Evolutionary conservation across 2,329 filamentous ascomycete genomes (phyloP).

Genomic region (Triangularia setosa): DNA sequence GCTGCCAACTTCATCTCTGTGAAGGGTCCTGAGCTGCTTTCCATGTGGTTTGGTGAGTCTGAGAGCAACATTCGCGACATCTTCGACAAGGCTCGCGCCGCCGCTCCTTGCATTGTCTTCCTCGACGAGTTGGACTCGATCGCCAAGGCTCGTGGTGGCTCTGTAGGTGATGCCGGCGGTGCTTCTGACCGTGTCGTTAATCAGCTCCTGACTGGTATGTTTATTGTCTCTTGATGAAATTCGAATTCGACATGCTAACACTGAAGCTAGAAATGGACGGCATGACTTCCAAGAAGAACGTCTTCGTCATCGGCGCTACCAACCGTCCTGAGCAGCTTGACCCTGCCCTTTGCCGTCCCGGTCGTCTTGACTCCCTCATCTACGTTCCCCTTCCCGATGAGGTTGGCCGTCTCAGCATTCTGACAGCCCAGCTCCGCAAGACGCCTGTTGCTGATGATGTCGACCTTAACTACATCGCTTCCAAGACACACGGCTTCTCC

Average conservation of each 20-base stretch:
- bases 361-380: slow-evolving; percentile 96
- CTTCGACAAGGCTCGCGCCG: slow-evolving; percentile 98
- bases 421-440: slow-evolving; percentile 96
- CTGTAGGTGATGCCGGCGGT: slow-evolving; percentile 91
- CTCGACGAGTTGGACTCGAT: slow-evolving; percentile 98
- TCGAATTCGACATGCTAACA: slow-evolving; percentile 15
- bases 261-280: slow-evolving; percentile 77
- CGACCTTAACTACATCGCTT: slow-evolving; percentile 85
- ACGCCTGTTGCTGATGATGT: slow-evolving; percentile 87
- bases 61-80: slow-evolving; percentile 99
- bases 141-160: slow-evolving; percentile 98
- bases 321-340: slow-evolving; percentile 99
- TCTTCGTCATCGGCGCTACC: slow-evolving; percentile 98
- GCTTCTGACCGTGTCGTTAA: slow-evolving; percentile 99
- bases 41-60: slow-evolving; percentile 99
- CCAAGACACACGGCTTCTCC: slow-evolving; percentile 97
- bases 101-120: slow-evolving; percentile 97
- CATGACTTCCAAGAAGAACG: slow-evolving; percentile 99
- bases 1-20: slow-evolving; percentile 99
- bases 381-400: slow-evolving; percentile 97
- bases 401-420: slow-evolving; percentile 80
- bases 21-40: slow-evolving; percentile 96
- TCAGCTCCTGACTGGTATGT: slow-evolving; percentile 91
- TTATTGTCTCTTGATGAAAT: not conserved
- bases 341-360: slow-evolving; percentile 94